These are phyloP conservation scores for Neocucurbitaria cava DNA, from an alignment of 2,329 filamentous ascomycete species.

Conservation along the genomic window DNA sequence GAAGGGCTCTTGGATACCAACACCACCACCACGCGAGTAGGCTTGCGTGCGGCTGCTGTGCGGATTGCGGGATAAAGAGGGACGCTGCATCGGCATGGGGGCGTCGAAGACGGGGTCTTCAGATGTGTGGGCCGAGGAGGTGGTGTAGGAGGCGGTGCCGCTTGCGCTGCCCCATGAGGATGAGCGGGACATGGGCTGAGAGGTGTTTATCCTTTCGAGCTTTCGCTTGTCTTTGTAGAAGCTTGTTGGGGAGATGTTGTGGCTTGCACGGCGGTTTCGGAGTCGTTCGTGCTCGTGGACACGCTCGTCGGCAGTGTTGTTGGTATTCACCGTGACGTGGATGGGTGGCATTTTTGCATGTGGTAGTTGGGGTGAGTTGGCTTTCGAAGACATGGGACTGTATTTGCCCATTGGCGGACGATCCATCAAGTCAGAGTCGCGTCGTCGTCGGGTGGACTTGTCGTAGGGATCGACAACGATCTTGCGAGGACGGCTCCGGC, in stretches of 20 bases:
- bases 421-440: slow-evolving; percentile 16
- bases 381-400: slow-evolving; percentile 19
- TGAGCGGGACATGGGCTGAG: slow-evolving; percentile 25
- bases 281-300: slow-evolving; percentile 13
- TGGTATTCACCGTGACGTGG: slow-evolving; percentile 27
- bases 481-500: slow-evolving; percentile 13
- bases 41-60: slow-evolving; percentile 3
- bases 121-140: slow-evolving; percentile 26
- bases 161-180: slow-evolving; percentile 29
- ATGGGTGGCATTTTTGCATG: slow-evolving; percentile 23
- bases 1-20: not conserved
- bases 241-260: slow-evolving; percentile 12
- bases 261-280: slow-evolving; percentile 15
- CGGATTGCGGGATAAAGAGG: slow-evolving; percentile 2
- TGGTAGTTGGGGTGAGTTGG: slow-evolving; percentile 25
- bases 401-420: slow-evolving; percentile 25
- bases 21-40: slow-evolving; percentile 1
- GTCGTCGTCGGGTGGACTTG: slow-evolving; percentile 16
- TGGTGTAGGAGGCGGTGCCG: slow-evolving; percentile 27
- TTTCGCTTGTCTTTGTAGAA: slow-evolving; percentile 15
- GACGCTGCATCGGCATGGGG: slow-evolving; percentile 5
- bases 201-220: slow-evolving; percentile 7
- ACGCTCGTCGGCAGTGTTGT: slow-evolving; percentile 13
- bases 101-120: slow-evolving; percentile 30
- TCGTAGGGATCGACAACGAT: slow-evolving; percentile 11